phyloP scores from a whole-genome alignment of 192 early-diverging fungal species.

The Coemansia sp. region DNA sequence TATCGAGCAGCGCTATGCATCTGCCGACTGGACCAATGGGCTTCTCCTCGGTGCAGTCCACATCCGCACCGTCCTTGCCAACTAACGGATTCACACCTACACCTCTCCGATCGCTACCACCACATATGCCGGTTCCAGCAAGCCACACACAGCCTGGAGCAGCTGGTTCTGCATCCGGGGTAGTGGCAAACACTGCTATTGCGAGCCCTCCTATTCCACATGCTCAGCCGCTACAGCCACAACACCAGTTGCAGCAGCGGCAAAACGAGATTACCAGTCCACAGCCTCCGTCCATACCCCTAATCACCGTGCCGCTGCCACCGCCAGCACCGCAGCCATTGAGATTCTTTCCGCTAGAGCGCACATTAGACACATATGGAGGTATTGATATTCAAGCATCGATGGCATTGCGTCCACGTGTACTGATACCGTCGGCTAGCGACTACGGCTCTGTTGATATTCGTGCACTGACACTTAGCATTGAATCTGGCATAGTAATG shows the following conservation, averaged over 20 bases:
- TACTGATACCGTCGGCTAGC: slow-evolving; percentile 47
- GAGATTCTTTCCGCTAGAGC: slow-evolving; percentile 51
- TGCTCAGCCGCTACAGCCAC: not conserved
- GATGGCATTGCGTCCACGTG: slow-evolving; percentile 56
- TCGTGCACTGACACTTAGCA: slow-evolving; percentile 74
- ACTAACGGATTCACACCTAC: slow-evolving; percentile 17
- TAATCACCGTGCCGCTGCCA: slow-evolving; percentile 26
- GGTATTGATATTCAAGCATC: slow-evolving; percentile 70
- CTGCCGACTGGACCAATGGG: slow-evolving; percentile 3
- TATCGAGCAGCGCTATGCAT: slow-evolving; percentile 5
- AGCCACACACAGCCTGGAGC: not conserved
- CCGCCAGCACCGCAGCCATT: slow-evolving; percentile 23
- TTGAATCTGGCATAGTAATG: slow-evolving; percentile 72
- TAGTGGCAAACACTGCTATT: not conserved
- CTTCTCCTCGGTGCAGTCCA: not conserved
- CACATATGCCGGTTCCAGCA: not conserved
- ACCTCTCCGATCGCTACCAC: slow-evolving; percentile 2
- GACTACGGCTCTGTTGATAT: slow-evolving; percentile 67
- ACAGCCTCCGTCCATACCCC: slow-evolving; percentile 9
- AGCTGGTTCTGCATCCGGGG: slow-evolving; percentile 10
- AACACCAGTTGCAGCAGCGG: not conserved
- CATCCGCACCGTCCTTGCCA: slow-evolving; percentile 9
- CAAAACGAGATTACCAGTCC: not conserved
- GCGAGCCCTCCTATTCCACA: slow-evolving; percentile 2
- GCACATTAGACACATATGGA: slow-evolving; percentile 74